Evolutionary conservation across 352 stramenopile genomes (phyloP).

Genomic region (Paralagenidium karlingii): DNA sequence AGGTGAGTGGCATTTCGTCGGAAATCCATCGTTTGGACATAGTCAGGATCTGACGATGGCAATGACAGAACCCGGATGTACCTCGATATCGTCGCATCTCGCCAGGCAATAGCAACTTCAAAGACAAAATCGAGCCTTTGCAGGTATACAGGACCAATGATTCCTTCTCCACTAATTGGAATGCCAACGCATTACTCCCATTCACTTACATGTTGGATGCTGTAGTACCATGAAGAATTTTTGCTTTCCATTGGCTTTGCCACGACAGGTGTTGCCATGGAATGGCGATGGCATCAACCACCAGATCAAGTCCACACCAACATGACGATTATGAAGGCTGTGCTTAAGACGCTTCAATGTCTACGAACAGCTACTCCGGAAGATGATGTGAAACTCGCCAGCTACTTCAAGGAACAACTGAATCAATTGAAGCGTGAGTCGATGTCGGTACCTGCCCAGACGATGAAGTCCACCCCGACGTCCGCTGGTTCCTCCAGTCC

Average conservation of each 20-base stretch:
- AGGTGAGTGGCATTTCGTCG: slow-evolving; percentile 18
- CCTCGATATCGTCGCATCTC: slow-evolving; percentile 72
- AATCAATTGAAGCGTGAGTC: slow-evolving; percentile 19
- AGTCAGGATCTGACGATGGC: slow-evolving; percentile 1
- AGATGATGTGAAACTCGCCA: slow-evolving; percentile 11
- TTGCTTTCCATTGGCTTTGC: slow-evolving; percentile 72
- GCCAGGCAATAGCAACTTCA: slow-evolving; percentile 68
- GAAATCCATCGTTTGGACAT: background rate
- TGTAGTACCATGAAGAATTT: slow-evolving; percentile 57
- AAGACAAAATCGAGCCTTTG: slow-evolving; percentile 73
- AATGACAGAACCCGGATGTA: slow-evolving; percentile 68
- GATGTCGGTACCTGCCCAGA: slow-evolving; percentile 6
- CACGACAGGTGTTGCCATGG: slow-evolving; percentile 56
- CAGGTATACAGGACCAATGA: slow-evolving; percentile 23
- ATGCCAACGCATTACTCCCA: background rate
- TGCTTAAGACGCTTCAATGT: slow-evolving; percentile 47
- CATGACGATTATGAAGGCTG: slow-evolving; percentile 38
- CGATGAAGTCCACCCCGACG: slow-evolving; percentile 7
- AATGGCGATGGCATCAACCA: slow-evolving; percentile 76
- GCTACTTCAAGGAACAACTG: slow-evolving; percentile 37
- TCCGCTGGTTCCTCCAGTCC: slow-evolving; percentile 6
- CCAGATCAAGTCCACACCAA: no score
- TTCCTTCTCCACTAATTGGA: background rate
- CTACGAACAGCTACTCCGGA: no score
- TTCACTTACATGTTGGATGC: background rate